phyloP scores from a whole-genome alignment of 805 yeast species.

The Tetrapisispora phaffii region DNA sequence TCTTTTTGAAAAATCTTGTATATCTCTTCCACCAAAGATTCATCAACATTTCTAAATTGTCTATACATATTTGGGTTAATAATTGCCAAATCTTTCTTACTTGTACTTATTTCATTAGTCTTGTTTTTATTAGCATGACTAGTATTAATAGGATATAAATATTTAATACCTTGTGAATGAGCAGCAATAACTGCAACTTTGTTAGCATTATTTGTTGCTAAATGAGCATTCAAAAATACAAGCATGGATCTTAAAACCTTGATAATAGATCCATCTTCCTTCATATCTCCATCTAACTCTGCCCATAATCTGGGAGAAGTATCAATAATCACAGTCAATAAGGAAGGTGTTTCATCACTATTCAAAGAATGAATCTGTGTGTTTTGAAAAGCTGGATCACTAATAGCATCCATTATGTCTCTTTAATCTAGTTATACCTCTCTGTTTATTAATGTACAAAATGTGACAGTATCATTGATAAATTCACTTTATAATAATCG shows the following conservation, averaged over 20 bases:
- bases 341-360: constrained; percentile 61
- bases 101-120: background rate
- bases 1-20: constrained; percentile 36
- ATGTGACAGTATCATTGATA: no score
- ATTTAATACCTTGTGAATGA: constrained; percentile 57
- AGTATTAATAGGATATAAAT: constrained; percentile 50
- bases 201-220: constrained; percentile 76
- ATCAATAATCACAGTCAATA: constrained; percentile 70
- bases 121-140: constrained; percentile 9
- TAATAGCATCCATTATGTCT: constrained; percentile 27
- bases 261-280: constrained; percentile 31
- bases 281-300: constrained; percentile 24
- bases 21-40: constrained; percentile 52
- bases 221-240: constrained; percentile 77
- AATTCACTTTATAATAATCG: no score
- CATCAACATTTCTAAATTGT: constrained; percentile 74
- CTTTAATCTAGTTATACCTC: background rate
- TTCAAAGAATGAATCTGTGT: constrained; percentile 16
- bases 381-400: constrained; percentile 27
- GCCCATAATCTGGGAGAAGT: constrained; percentile 50
- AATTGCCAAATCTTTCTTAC: constrained; percentile 20
- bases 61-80: constrained; percentile 65
- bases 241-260: constrained; percentile 56
- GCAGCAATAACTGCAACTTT: constrained; percentile 74
- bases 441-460: no score